Evolutionary conservation across 2,329 filamentous ascomycete species (phyloP).

Genomic region (Hyphodiscus sp.): DNA sequence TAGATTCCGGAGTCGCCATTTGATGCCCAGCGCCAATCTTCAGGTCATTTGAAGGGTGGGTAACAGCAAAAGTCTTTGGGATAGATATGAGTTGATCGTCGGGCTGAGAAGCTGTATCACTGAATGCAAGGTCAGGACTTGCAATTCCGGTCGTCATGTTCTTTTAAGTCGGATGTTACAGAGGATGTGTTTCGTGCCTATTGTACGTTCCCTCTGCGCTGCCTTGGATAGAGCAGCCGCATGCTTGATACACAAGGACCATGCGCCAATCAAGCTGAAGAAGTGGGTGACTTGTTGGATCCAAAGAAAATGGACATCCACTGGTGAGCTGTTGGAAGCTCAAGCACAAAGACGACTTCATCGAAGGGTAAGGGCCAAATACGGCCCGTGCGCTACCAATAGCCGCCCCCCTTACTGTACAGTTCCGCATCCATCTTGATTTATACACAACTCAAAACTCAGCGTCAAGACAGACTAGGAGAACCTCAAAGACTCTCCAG

Average conservation of each 20-base stretch:
- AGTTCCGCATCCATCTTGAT: too few relatives aligned
- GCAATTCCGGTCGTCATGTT: conserved; percentile 24
- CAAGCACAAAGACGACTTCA: not conserved
- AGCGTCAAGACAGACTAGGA: too few relatives aligned
- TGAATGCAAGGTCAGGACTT: conserved; percentile 21
- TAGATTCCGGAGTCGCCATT: conserved; percentile 15
- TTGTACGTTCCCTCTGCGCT: conserved; percentile 21
- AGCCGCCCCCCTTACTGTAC: too few relatives aligned
- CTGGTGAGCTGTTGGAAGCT: not conserved
- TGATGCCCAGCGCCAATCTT: conserved; percentile 17
- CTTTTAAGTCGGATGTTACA: conserved; percentile 2
- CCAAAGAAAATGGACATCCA: not conserved
- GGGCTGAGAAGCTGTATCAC: conserved; percentile 25
- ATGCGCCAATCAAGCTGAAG: conserved; percentile 2
- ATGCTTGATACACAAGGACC: conserved; percentile 15
- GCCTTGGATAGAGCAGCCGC: conserved; percentile 11
- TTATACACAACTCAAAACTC: too few relatives aligned
- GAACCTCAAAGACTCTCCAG: too few relatives aligned
- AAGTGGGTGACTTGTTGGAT: not conserved
- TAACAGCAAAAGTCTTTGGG: conserved; percentile 27
- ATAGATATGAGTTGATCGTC: conserved; percentile 23
- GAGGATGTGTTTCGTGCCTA: conserved; percentile 5
- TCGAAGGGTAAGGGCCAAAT: too few relatives aligned
- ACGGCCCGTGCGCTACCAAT: too few relatives aligned
- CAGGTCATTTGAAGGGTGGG: conserved; percentile 18